Percentiles rank a stretch among this genome's conserved stretches.
These are phyloP conservation scores for Metschnikowia peoriensis DNA, from an alignment of 805 yeast species.

Conservation along the genomic window DNA sequence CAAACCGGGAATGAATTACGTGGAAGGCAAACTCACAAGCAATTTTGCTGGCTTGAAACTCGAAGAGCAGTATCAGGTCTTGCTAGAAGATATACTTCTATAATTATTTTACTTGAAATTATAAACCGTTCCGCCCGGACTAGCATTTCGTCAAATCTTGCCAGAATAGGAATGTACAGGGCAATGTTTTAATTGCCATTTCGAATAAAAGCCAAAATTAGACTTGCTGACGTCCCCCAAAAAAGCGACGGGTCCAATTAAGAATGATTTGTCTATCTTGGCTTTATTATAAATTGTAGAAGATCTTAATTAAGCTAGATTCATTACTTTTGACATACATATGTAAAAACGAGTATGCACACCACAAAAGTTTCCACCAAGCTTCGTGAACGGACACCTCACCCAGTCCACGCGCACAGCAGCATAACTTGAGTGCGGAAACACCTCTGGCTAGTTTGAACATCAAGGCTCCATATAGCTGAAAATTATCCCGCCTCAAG, in stretches of 20 bases:
- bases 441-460: background rate
- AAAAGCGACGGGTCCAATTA: too few species aligned
- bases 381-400: background rate
- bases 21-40: conserved; percentile 6
- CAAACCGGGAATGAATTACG: conserved; percentile 15
- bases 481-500: background rate
- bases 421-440: background rate
- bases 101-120: too few species aligned
- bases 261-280: too few species aligned
- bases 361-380: background rate
- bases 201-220: too few species aligned
- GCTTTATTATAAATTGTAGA: too few species aligned
- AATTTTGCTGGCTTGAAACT: conserved; percentile 7
- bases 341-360: background rate
- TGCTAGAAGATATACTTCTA: conserved; percentile 16
- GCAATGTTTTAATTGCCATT: too few species aligned
- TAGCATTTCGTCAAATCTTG: too few species aligned
- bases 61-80: conserved; percentile 20
- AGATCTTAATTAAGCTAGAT: too few species aligned
- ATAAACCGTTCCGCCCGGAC: too few species aligned
- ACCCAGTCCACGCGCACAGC: conserved; percentile 1
- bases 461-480: background rate
- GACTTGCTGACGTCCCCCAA: too few species aligned
- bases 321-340: too few species aligned
- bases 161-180: too few species aligned